Base-by-base conservation (phyloP, 2,329 filamentous ascomycete genomes). In the Ophiostoma australiae region DNA sequence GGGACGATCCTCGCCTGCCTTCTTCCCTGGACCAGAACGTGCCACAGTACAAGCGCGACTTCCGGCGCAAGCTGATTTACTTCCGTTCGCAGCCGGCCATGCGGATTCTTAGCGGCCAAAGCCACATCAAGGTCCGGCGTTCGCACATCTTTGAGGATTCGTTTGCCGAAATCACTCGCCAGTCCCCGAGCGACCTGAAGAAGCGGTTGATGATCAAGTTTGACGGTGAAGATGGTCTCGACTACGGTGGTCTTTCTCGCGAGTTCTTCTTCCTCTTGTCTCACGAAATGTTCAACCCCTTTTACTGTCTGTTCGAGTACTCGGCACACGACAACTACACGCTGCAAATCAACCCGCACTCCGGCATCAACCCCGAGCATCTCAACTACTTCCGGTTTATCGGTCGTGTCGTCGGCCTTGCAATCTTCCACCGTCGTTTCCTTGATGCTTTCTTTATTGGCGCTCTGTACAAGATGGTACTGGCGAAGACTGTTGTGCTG, bases 331-430 rank as follows among this genome's bases (percentile, higher is more conserved):
- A 99, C 88, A 99, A 99, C 83, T 99, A 99, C 83, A 99, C 95
- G 39, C 90, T 99, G 70, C 95, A 99, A 82, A 99, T 99, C 84
- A 99, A 99, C 83, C 95, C 95, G 66, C 95, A 99, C 81, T 99
- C 95, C 27, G 95, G 95, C 74, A 98, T 99, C 82, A 99, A 99
- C 81, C 95, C 95, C 0, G 95, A 99, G 82, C 95, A 99, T 87
- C 84, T 99, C 77, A 98, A 97, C 80, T 99, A 98, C 83, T 99
- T 99, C 89, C 98, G 97, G 81, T 99, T 99, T 79, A 99, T 99
- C 77, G 95, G 95, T 68, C 92, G 95, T 72, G 95, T 99, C 37
- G 95, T 99, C 72, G 95, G 95, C 73, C 82, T 99, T 76, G 94
- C 95, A 73, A 99, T 99, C 78, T 99, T 99, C 89, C 95, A 99